Base-by-base conservation (phyloP, 2,329 filamentous ascomycete genomes). In the Epichloe sp. region DNA sequence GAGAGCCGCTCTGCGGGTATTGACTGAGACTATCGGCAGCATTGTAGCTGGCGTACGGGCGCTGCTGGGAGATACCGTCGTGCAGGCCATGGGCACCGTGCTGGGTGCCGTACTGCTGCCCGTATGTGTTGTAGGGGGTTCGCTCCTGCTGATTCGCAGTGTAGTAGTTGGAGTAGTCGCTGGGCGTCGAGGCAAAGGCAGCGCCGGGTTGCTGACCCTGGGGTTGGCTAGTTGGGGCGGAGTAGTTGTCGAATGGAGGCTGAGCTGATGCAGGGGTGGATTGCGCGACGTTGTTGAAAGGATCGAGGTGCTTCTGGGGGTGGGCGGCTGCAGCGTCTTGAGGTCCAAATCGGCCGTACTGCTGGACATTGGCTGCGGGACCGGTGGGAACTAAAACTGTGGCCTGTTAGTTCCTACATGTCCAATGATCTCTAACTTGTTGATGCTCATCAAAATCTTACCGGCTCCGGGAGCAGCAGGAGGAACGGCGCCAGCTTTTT, bases 161-260 rank as follows among this genome's bases (percentile, higher is more conserved):
- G 67, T 95, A 94, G 71, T 94, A 95, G 5, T 85, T 83, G 19
- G 86, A 85, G 68, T 88, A 95, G 57, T 95, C 88, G 65, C 75
- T 80, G 14, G 84, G 83, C 19, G 83, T 85, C 49, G 86, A 86
- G 59, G 82, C 87, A 68, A 85, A 85, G 35, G 78, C 78, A 47
- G 77, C 83, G 60, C 77, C 79, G 55, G 79, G 77, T 58, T 80
- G 79, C 51, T 77, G 77, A 43, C 66, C 70, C 56, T 75, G 73
- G 36, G 79, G 73, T 62, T 81, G 79, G 7, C 80, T 72, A 57
- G 80, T 78, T 61, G 82, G 80, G 37, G 71, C 67, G 48, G 74
- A 69, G 66, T 78, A 77, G 66, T 71, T 68, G 66, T 88, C 85
- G 60, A 79, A 82, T 53, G 84, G 83, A 53, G 63, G 69, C 55